Base-by-base conservation (phyloP, 2,329 filamentous ascomycete species). In the Neoascochyta sp. region DNA sequence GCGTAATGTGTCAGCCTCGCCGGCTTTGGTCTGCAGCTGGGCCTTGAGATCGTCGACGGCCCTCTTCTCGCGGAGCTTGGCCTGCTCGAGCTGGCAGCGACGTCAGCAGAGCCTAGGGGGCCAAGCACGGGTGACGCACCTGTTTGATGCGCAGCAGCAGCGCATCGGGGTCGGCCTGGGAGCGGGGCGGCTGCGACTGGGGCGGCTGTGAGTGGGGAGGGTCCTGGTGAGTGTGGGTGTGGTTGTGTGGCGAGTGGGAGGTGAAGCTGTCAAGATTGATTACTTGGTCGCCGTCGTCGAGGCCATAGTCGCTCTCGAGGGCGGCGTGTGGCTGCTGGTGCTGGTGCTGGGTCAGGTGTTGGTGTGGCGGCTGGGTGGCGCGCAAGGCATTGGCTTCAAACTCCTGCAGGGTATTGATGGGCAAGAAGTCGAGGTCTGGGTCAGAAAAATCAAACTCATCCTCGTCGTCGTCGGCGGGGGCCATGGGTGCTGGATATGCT, bases 1-100 rank as follows among this genome's bases (percentile, higher is more conserved):
- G 18, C 86, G 77, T n/a, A 89, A 71, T 38, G 89, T 87, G 28
- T 82, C 74, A 16, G 80, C 79, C 56, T 89, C 84, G 27, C 86
- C 86, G 11, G 76, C 69, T 46, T 84, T 83, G 23, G 63, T 64
- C 32, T 69, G 58, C 37, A 69, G 63, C 18, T 60, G 50, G 18
- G 52, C 50, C 30, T 57, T 55, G 21, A 70, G 47, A 18, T 41
- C 29, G 8, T 41, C 22, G 34, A 43, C 39, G 24, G 46, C 39
- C n/a, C 38, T 27, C 36, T 24, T 41, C 32, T 47, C 42, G 22
- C 57, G 52, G 6, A 47, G 52, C 27, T 62, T 62, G 32, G 70
- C 64, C 34, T 62, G 63, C 50, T 71, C 65, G 14, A 73, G 55
- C 60, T 65, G 45, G n/a, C 29, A 27, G 17, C 22, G n/a, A n/a